Evolutionary conservation across 1,284 basidiomycete species (phyloP).

Genomic region (Rhodotorula sp.): DNA sequence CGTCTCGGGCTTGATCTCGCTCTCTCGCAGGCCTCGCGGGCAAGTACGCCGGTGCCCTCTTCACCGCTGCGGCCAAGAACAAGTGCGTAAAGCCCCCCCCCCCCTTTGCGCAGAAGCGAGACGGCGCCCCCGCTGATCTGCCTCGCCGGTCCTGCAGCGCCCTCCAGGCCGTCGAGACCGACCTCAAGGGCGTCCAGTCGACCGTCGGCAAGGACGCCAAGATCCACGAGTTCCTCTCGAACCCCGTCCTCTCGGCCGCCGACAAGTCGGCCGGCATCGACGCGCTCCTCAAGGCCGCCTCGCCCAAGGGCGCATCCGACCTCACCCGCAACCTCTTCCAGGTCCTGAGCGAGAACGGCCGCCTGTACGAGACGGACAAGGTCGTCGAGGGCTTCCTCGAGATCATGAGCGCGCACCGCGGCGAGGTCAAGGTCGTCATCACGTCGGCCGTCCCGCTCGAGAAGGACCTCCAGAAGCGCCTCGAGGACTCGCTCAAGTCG

Average conservation of each 20-base stretch:
- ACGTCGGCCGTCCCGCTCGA: constrained; percentile 75
- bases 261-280: constrained; percentile 74
- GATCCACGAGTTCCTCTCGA: constrained; percentile 45
- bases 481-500: constrained; percentile 81
- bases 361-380: constrained; percentile 77
- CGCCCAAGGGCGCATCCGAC: constrained; percentile 59
- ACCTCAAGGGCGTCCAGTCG: constrained; percentile 61
- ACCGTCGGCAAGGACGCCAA: constrained; percentile 26
- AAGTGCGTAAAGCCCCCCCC: constrained; percentile 35
- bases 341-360: constrained; percentile 91
- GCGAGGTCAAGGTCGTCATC: constrained; percentile 89
- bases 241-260: constrained; percentile 69
- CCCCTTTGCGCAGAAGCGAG: background rate
- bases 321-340: constrained; percentile 89
- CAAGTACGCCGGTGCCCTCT: constrained; percentile 95
- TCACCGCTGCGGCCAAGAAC: constrained; percentile 85
- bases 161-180: constrained; percentile 77
- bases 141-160: constrained; percentile 46
- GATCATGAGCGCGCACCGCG: constrained; percentile 82
- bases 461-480: constrained; percentile 68
- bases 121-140: background rate
- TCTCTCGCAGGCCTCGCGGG: constrained; percentile 57
- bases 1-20: background rate
- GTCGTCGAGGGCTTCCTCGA: constrained; percentile 91
- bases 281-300: constrained; percentile 59